These are phyloP conservation scores for Colletotrichum graminicola DNA, from an alignment of 2,329 filamentous ascomycete species.

Conservation along the genomic window DNA sequence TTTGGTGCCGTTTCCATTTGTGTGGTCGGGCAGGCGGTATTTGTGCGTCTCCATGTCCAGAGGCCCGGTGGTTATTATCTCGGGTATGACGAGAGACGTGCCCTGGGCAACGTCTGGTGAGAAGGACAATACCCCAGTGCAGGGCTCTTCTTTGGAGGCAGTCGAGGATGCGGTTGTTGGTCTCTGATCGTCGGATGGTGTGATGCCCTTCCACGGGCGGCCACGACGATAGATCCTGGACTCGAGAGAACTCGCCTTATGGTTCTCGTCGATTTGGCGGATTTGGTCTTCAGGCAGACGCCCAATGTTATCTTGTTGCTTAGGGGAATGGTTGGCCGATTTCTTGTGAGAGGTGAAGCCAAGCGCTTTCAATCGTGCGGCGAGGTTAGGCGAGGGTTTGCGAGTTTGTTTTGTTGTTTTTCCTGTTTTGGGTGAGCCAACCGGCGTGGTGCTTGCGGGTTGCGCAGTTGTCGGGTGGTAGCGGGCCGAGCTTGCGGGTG, in stretches of 20 bases:
- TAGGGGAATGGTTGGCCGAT: constrained; percentile 45
- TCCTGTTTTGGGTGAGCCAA: constrained; percentile 47
- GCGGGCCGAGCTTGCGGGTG: constrained; percentile 8
- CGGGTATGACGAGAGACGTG: constrained; percentile 55
- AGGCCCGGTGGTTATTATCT: constrained; percentile 63
- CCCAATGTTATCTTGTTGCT: constrained; percentile 65
- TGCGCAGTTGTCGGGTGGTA: constrained; percentile 18
- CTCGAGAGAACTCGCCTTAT: constrained; percentile 66
- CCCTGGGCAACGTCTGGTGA: constrained; percentile 47
- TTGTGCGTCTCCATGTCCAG: constrained; percentile 79
- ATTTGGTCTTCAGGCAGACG: constrained; percentile 79
- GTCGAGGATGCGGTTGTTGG: constrained; percentile 28
- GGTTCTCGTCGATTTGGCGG: constrained; percentile 75
- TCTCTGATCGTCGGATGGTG: constrained; percentile 59
- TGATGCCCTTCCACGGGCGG: constrained; percentile 78
- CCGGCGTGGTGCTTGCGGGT: constrained; percentile 37
- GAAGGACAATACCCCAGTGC: constrained; percentile 16
- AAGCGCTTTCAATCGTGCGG: constrained; percentile 73
- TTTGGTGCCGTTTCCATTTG: constrained; percentile 76
- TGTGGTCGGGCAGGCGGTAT: constrained; percentile 79
- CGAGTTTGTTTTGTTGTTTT: constrained; percentile 54
- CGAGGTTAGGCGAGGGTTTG: constrained; percentile 74
- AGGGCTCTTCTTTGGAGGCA: constrained; percentile 13
- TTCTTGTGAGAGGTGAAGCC: constrained; percentile 66
- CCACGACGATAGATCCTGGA: constrained; percentile 73